Evolutionary conservation across 1,284 basidiomycete genomes (phyloP).

Genomic region (Melampsora americana): DNA sequence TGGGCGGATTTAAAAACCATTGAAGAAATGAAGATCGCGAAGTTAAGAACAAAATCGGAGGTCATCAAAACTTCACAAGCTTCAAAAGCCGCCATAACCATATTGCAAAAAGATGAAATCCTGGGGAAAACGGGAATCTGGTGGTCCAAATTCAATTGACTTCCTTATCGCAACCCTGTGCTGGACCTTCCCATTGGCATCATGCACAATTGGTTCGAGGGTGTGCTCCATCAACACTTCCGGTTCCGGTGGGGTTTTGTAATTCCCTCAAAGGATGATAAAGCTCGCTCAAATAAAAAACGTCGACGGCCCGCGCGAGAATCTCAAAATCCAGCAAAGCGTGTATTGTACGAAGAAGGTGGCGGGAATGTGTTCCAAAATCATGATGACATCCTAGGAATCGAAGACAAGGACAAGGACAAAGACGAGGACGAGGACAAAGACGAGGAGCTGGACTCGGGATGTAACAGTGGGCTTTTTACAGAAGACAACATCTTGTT

Average conservation of each 20-base stretch:
- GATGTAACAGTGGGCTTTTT: slow-evolving; percentile 3
- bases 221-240: neutral
- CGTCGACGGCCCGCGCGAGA: neutral
- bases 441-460: slow-evolving; percentile 1
- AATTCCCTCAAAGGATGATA: neutral
- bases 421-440: neutral
- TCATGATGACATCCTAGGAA: neutral
- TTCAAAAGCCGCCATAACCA: neutral
- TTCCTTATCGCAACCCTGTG: slow-evolving; percentile 6
- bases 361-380: neutral
- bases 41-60: neutral
- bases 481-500: slow-evolving; percentile 1
- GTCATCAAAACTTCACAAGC: neutral
- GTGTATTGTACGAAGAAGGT: neutral
- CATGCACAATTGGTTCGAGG: slow-evolving; percentile 9
- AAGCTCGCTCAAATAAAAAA: neutral
- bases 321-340: neutral
- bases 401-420: neutral
- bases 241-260: neutral
- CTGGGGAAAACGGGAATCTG: neutral
- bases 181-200: neutral
- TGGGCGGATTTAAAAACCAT: neutral
- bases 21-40: neutral
- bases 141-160: slow-evolving; percentile 20
- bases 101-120: neutral